Evolutionary conservation across 2,329 filamentous ascomycete species (phyloP).

Genomic region (Fusarium papillatum): DNA sequence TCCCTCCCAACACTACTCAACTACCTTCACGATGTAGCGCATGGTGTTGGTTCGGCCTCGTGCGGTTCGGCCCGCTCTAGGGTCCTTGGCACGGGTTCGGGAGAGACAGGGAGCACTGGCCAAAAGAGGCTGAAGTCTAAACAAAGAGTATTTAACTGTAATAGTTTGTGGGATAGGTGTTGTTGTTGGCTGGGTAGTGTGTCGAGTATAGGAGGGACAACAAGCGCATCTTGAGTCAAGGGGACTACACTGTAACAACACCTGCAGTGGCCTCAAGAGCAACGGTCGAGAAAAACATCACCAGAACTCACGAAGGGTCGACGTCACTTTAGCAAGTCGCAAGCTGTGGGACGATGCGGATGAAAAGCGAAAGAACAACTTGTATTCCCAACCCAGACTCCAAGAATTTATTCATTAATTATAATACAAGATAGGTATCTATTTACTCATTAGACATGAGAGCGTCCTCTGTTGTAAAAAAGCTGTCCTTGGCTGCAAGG

Average conservation of each 20-base stretch:
- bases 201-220: not conserved
- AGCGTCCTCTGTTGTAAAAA: slow-evolving; percentile 37
- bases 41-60: not conserved
- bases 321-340: not conserved
- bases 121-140: not conserved
- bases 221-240: not conserved
- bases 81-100: not conserved
- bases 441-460: slow-evolving; percentile 3
- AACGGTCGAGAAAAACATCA: not conserved
- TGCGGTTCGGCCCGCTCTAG: not conserved
- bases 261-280: not conserved
- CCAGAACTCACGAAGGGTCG: not conserved
- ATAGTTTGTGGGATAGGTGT: not conserved
- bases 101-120: not conserved
- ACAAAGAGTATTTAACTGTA: not conserved
- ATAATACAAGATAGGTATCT: slow-evolving; percentile 1
- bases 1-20: not conserved
- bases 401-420: not conserved
- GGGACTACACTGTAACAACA: not conserved
- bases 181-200: not conserved
- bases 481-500: slow-evolving; percentile 49
- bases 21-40: not conserved
- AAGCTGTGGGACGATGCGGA: not conserved
- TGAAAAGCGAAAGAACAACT: not conserved
- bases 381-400: not conserved